These are phyloP conservation scores for Aspergillus carlsbadensis DNA, from an alignment of 495 filamentous ascomycete species.

Conservation along the genomic window DNA sequence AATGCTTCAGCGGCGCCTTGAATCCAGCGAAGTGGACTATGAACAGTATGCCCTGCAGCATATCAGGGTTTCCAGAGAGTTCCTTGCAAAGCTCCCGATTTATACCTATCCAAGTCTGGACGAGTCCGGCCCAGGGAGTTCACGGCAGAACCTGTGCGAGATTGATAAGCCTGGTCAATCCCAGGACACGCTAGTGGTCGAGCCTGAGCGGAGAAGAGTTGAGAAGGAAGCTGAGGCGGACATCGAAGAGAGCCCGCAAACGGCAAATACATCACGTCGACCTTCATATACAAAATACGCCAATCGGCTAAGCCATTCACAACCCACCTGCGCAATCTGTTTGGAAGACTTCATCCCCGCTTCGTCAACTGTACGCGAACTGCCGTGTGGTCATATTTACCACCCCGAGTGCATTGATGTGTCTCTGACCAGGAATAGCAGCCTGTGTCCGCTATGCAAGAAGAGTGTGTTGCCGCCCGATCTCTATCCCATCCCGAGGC, in stretches of 20 bases:
- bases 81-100: conserved; percentile 69
- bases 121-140: conserved; percentile 16
- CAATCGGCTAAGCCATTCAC: conserved; percentile 30
- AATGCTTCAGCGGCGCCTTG: conserved; percentile 64
- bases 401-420: conserved; percentile 86
- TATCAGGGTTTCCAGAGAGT: conserved; percentile 64
- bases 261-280: no score
- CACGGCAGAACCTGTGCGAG: not conserved
- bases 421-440: conserved; percentile 68
- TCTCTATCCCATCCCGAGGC: conserved; percentile 64
- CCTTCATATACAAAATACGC: not conserved
- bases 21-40: conserved; percentile 73
- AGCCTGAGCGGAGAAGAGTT: not conserved
- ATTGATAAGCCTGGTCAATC: not conserved
- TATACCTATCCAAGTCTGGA: conserved; percentile 63
- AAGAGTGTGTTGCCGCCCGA: conserved; percentile 65
- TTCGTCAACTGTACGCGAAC: conserved; percentile 70
- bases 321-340: conserved; percentile 78
- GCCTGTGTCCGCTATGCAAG: conserved; percentile 88
- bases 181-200: not conserved
- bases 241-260: no score
- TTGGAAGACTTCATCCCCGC: conserved; percentile 73
- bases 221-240: not conserved
- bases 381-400: conserved; percentile 88
- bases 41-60: conserved; percentile 77